Base-by-base conservation (phyloP, 2,329 filamentous ascomycete genomes). In the Metarhizium album region DNA sequence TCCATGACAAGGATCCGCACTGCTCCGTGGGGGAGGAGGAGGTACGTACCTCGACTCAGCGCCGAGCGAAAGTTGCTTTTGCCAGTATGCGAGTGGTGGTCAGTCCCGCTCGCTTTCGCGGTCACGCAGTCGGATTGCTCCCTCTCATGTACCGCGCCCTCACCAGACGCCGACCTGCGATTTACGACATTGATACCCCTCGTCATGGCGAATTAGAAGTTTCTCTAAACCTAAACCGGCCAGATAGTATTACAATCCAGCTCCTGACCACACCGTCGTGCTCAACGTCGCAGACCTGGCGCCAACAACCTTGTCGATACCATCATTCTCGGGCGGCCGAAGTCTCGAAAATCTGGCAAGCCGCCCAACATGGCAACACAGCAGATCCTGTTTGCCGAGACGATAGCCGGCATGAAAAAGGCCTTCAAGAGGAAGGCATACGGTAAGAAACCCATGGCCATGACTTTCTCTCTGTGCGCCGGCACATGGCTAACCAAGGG, bases 321-420 rank as follows among this genome's bases (percentile, higher is more conserved):
- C 40, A 24, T 43, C 40, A 24, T 14, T 24, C 9, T 20, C 20
- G 22, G 18, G 18, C 40, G 20, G 40, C 14, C 20, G 40, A 43
- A n/a, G 14, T 7, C 40, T 24, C 18, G 2, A 24, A 8, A 24
- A 24, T 16, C 40, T 14, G 7, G 18, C 18, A 16, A 22, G 27
- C 27, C 23, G 37, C 52, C 57, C 53, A 55, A 54, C 58, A 73
- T 73, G 69, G 68, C 70, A 52, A 67, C 67, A 51, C 80, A 84
- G 60, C 80, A 84, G 60, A 70, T 80, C 42, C 69, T 83, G 52
- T 79, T 85, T 61, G 74, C 79, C 54, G 81, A 86, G 61, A 85
- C 83, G 20, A 81, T 86, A 63, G 73, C 75, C 57, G 80, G 75
- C 48, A 83, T 86, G 76, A 85, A 83, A 60, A 81, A 82, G 66